These are phyloP conservation scores for Trichosanthes truncata DNA, from an alignment of 306 rosid species.

Conservation along the genomic window DNA sequence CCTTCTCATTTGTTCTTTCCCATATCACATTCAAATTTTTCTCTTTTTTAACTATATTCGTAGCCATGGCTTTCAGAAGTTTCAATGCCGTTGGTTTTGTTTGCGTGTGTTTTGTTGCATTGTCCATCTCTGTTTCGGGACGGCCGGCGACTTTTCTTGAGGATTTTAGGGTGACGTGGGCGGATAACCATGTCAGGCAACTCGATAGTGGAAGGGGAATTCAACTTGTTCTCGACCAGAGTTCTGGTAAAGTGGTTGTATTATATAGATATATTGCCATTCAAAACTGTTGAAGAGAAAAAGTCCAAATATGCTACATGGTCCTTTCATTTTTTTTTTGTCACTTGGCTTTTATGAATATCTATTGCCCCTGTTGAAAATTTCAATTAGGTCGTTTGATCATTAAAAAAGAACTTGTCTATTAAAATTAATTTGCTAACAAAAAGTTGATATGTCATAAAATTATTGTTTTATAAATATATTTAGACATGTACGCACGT, in stretches of 20 bases:
- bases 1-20: conserved; percentile 8
- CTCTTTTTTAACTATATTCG: neutral
- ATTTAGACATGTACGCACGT: too few species aligned
- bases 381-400: too few species aligned
- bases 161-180: conserved; percentile 67
- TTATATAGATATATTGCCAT: neutral
- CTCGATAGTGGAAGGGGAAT: conserved; percentile 66
- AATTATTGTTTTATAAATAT: too few species aligned
- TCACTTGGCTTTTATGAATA: too few species aligned
- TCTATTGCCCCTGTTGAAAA: too few species aligned
- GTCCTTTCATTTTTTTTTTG: too few species aligned
- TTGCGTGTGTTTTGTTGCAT: conserved; percentile 20
- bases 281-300: too few species aligned
- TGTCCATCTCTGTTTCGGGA: conserved; percentile 30
- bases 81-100: neutral
- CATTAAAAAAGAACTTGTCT: too few species aligned
- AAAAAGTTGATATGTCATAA: too few species aligned
- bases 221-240: conserved; percentile 75
- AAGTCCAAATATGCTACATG: too few species aligned
- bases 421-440: too few species aligned
- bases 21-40: conserved; percentile 6
- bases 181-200: conserved; percentile 65
- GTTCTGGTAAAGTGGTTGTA: conserved; percentile 37
- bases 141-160: conserved; percentile 64
- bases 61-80: conserved; percentile 14